Evolutionary conservation across 192 early-diverging fungal species (phyloP).

Genomic region (Chytriomyces hyalinus): DNA sequence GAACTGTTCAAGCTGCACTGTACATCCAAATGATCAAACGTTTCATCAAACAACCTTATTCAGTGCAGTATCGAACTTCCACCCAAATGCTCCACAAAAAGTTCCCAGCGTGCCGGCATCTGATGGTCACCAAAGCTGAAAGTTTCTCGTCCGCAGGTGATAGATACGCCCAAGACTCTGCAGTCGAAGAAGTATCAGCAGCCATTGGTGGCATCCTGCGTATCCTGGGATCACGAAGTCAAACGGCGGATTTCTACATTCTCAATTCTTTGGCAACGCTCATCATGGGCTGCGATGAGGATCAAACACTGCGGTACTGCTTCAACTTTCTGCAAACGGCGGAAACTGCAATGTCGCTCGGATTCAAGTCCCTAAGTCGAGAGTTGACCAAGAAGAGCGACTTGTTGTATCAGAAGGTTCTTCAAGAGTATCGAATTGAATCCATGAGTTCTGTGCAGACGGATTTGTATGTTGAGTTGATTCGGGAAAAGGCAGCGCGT

Average conservation of each 20-base stretch:
- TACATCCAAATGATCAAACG: background rate
- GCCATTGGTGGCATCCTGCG: conserved; percentile 14
- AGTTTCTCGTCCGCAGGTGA: background rate
- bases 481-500: background rate
- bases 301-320: conserved; percentile 26
- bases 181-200: background rate
- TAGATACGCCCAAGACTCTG: background rate
- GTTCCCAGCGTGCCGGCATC: conserved; percentile 1
- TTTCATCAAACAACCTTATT: background rate
- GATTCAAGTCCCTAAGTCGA: background rate
- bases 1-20: background rate
- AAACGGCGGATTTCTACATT: background rate
- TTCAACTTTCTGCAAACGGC: background rate
- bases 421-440: conserved; percentile 10
- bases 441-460: conserved; percentile 18
- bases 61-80: conserved; percentile 1
- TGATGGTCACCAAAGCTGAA: background rate
- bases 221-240: conserved; percentile 7
- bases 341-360: no score
- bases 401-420: background rate
- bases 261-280: conserved; percentile 2
- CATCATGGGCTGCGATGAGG: conserved; percentile 30
- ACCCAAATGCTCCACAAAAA: background rate
- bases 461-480: conserved; percentile 1
- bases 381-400: background rate